These are phyloP conservation scores for thale cress (Arabidopsis thaliana) DNA, from an alignment of 345 rosid genomes.

Conservation along the genomic window DNA sequence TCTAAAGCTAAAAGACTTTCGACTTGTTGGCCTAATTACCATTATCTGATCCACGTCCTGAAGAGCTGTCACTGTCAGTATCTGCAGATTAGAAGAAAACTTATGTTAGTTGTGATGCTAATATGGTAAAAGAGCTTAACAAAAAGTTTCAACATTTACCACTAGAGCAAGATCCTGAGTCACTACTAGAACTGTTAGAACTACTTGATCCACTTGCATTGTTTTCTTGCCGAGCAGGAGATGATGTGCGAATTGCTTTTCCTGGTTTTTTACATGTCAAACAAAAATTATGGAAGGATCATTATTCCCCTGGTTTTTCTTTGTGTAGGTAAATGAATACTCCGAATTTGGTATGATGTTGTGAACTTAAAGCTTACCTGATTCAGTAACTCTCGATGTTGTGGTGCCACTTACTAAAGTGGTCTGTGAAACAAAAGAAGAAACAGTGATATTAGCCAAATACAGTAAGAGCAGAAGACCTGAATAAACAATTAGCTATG, in stretches of 20 bases:
- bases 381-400: slow-evolving; percentile 39
- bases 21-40: slow-evolving; percentile 37
- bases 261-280: slow-evolving; percentile 28
- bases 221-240: slow-evolving; percentile 39
- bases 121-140: slow-evolving; percentile 8
- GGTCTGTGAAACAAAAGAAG: slow-evolving; percentile 34
- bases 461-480: slow-evolving; percentile 24
- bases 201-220: slow-evolving; percentile 50
- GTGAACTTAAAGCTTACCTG: slow-evolving; percentile 37
- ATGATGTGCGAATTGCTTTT: slow-evolving; percentile 34
- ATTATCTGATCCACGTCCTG: slow-evolving; percentile 43
- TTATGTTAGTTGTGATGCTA: slow-evolving; percentile 16
- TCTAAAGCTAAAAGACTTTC: slow-evolving; percentile 37
- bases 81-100: slow-evolving; percentile 31
- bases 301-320: slow-evolving; percentile 11
- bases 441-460: slow-evolving; percentile 21
- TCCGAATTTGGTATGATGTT: slow-evolving; percentile 12
- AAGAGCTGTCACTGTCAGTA: slow-evolving; percentile 48
- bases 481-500: slow-evolving; percentile 20
- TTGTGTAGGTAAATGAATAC: not conserved
- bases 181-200: slow-evolving; percentile 50
- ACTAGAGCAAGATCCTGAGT: slow-evolving; percentile 47
- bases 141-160: slow-evolving; percentile 39
- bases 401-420: slow-evolving; percentile 31
- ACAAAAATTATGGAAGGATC: not conserved